A percentile compares a stretch with the other conserved stretches of the same genome.
phyloP scores from a whole-genome alignment of 2,329 filamentous ascomycete species.

The Penicillium vulpinum region DNA sequence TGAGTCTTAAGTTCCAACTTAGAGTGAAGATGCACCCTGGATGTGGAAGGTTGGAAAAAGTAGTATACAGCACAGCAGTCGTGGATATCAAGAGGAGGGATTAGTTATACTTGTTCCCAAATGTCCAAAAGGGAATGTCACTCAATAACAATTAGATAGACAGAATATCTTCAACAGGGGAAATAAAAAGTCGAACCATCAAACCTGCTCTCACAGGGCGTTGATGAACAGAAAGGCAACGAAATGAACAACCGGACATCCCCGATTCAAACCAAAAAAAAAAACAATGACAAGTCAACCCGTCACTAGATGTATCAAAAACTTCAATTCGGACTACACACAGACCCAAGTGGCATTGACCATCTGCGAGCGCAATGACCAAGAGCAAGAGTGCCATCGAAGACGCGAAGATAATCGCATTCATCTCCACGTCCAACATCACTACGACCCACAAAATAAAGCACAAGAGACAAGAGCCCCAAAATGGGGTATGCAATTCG shows the following conservation, averaged over 20 bases:
- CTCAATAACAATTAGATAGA: fast-evolving
- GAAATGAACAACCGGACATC: neutral
- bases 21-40: neutral
- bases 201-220: too few species aligned
- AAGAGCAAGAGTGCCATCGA: neutral
- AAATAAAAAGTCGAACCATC: neutral
- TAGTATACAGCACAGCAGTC: neutral
- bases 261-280: neutral
- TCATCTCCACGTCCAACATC: neutral
- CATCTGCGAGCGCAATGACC: neutral
- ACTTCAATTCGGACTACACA: neutral
- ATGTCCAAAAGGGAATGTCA: too few species aligned
- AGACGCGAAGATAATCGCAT: neutral
- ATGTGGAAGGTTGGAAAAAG: neutral
- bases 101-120: neutral
- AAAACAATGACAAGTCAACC: neutral
- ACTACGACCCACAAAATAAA: neutral
- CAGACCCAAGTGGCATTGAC: neutral
- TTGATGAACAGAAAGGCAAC: neutral
- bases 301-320: neutral
- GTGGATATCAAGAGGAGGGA: neutral
- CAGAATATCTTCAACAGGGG: too few species aligned
- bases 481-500: neutral
- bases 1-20: neutral
- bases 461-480: neutral